phyloP scores from a whole-genome alignment of 495 filamentous ascomycete species.

The Penicillium argentinense region DNA sequence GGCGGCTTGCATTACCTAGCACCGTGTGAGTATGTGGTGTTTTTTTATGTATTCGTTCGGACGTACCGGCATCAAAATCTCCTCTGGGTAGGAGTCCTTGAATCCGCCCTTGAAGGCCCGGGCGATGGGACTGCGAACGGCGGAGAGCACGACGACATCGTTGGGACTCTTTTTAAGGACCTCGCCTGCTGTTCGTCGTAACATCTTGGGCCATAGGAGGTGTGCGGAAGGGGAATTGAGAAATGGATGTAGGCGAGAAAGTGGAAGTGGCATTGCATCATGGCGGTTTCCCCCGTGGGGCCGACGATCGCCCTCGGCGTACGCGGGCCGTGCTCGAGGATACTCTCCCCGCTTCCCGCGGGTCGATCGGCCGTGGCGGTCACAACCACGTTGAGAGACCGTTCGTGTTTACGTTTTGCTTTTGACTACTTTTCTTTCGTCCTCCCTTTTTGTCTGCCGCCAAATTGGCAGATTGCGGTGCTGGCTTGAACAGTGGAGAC shows the following conservation, averaged over 20 bases:
- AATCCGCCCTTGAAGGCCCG: conserved; percentile 76
- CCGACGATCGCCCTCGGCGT: too few species aligned
- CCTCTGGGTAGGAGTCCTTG: conserved; percentile 83
- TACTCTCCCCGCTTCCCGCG: too few species aligned
- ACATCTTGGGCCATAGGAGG: conserved; percentile 18
- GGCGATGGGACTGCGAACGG: conserved; percentile 68
- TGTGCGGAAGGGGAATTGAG: not conserved
- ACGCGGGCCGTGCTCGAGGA: too few species aligned
- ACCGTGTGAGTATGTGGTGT: not conserved
- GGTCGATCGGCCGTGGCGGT: too few species aligned
- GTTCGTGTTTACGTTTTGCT: not conserved
- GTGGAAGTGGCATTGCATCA: too few species aligned
- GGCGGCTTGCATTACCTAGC: conserved; percentile 37
- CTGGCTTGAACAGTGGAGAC: too few species aligned
- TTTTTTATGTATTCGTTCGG: not conserved
- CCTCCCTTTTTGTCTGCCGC: not conserved
- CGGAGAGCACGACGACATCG: conserved; percentile 85
- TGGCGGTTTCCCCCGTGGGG: too few species aligned
- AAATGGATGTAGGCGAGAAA: too few species aligned
- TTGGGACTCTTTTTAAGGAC: conserved; percentile 50
- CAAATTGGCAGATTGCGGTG: too few species aligned
- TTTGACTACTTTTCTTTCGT: not conserved
- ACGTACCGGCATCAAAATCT: conserved; percentile 64
- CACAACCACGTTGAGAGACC: too few species aligned
- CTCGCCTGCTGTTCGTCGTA: conserved; percentile 16